Percentiles rank a stretch among this genome's conserved stretches.
phyloP scores from a whole-genome alignment of 352 stramenopile species.

The Pythium folliculosum region DNA sequence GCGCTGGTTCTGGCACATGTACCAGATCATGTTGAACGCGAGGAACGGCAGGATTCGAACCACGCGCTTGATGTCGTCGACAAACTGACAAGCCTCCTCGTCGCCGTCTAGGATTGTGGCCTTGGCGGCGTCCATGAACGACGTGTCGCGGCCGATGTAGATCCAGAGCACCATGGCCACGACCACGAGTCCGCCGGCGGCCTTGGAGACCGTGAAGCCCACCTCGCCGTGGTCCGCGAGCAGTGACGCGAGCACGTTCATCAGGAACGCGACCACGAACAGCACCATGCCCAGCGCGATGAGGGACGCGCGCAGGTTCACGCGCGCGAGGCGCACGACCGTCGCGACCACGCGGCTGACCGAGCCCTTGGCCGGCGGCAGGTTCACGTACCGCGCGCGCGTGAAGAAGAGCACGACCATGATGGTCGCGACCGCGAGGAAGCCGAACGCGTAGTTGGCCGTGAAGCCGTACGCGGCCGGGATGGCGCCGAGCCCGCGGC shows the following conservation, averaged over 20 bases:
- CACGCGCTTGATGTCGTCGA: constrained; percentile 60
- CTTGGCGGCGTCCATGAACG: constrained; percentile 49
- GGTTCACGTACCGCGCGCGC: constrained; percentile 29
- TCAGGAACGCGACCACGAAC: constrained; percentile 20
- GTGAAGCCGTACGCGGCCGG: constrained; percentile 50
- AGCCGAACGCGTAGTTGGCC: constrained; percentile 34
- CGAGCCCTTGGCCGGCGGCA: constrained; percentile 28
- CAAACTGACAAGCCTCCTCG: constrained; percentile 19
- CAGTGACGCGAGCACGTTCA: constrained; percentile 32
- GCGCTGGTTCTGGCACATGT: constrained; percentile 66
- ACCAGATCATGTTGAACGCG: constrained; percentile 64
- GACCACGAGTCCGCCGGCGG: constrained; percentile 19
- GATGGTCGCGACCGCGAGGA: constrained; percentile 24
- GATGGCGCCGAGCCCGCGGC: constrained; percentile 43
- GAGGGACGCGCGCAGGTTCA: constrained; percentile 6
- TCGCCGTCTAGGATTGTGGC: constrained; percentile 35
- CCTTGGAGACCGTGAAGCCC: constrained; percentile 14
- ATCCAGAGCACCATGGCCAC: constrained; percentile 53
- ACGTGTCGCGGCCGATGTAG: constrained; percentile 43
- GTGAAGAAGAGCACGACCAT: constrained; percentile 15
- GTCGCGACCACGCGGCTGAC: constrained; percentile 17
- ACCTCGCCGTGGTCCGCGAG: constrained; percentile 23
- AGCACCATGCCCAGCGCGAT: constrained; percentile 20
- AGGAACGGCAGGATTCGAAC: constrained; percentile 58
- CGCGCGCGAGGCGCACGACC: constrained; percentile 4